These are phyloP conservation scores for Vigna mungo DNA, from an alignment of 306 rosid species.

Conservation along the genomic window DNA sequence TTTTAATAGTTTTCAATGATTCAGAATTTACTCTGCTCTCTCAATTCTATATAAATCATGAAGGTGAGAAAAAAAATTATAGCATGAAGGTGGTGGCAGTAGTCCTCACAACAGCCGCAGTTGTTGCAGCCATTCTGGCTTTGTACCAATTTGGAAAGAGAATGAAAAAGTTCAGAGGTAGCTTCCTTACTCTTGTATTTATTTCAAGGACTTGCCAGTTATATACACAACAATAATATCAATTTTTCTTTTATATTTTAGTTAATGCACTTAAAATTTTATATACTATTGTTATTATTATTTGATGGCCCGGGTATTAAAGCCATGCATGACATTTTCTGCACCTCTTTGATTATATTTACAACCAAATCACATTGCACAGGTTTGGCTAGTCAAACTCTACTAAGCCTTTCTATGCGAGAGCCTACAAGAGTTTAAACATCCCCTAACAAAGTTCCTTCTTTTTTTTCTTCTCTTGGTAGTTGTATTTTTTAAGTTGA, in stretches of 20 bases:
- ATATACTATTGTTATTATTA: not conserved
- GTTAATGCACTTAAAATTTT: not conserved
- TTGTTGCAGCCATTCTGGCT: constrained; percentile 34
- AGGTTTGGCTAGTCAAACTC: not conserved
- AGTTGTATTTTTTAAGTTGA: not conserved
- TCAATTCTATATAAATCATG: constrained; percentile 32
- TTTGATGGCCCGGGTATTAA: not conserved
- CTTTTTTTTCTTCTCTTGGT: not conserved
- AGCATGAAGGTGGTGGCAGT: constrained; percentile 30
- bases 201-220: constrained; percentile 9
- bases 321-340: constrained; percentile 8
- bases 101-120: constrained; percentile 28
- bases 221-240: not conserved
- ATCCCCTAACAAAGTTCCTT: constrained; percentile 2
- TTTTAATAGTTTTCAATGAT: not conserved
- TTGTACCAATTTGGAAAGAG: constrained; percentile 38
- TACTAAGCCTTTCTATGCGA: not conserved
- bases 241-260: not conserved
- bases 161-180: constrained; percentile 40
- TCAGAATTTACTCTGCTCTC: constrained; percentile 20
- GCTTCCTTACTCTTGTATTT: constrained; percentile 14
- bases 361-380: not conserved
- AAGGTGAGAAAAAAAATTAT: constrained; percentile 30
- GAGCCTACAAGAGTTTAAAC: constrained; percentile 4
- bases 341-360: not conserved